phyloP scores from a whole-genome alignment of 352 stramenopile genomes.

The Globisporangium nagaii region DNA sequence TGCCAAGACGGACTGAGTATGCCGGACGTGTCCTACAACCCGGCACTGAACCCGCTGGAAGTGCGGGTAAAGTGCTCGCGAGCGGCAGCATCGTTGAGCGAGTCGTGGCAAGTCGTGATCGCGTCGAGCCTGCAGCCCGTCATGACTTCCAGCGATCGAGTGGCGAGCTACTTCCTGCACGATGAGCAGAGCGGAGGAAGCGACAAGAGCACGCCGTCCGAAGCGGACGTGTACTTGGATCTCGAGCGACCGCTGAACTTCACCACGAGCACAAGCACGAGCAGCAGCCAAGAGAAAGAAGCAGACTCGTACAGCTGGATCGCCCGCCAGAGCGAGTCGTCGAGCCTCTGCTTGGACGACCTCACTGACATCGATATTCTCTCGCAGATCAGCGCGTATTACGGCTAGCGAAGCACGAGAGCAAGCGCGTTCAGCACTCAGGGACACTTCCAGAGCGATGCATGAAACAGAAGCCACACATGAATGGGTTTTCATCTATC shows the following conservation, averaged over 20 bases:
- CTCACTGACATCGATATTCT: constrained; percentile 43
- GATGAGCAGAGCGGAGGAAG: background rate
- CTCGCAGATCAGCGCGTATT: constrained; percentile 42
- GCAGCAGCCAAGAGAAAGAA: background rate
- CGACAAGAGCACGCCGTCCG: background rate
- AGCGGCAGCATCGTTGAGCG: background rate
- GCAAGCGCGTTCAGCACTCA: background rate
- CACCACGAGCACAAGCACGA: background rate
- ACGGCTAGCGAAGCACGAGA: constrained; percentile 14
- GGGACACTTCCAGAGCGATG: too few relatives aligned
- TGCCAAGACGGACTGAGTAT: constrained; percentile 13
- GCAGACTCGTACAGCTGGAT: constrained; percentile 8
- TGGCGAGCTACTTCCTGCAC: constrained; percentile 2
- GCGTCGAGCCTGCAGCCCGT: constrained; percentile 22
- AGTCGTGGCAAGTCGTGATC: constrained; percentile 32
- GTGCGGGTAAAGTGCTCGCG: constrained; percentile 36
- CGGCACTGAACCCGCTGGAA: constrained; percentile 44
- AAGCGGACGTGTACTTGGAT: background rate
- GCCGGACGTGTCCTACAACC: constrained; percentile 29
- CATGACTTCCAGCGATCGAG: constrained; percentile 7
- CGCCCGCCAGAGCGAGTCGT: constrained; percentile 9
- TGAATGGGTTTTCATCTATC: background rate
- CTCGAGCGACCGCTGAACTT: background rate
- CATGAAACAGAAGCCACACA: background rate
- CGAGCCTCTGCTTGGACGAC: constrained; percentile 53